Base-by-base conservation (phyloP, 2,329 filamentous ascomycete species). In the Ophiognomonia clavigignenti-juglandacearum region DNA sequence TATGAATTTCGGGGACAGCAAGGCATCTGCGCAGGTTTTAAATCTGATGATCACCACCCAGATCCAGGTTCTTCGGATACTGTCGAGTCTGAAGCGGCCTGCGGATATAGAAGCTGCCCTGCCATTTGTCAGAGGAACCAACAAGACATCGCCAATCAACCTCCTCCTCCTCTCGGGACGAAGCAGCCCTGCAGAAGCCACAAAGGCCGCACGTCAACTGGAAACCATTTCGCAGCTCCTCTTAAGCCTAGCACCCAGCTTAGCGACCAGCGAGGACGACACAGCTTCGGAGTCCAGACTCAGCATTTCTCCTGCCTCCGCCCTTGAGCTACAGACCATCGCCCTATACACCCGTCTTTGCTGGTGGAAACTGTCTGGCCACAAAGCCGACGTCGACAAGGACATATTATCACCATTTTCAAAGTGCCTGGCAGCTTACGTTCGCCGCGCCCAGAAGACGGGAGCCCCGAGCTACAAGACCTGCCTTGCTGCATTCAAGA, bases 391-490 rank as follows among this genome's bases (percentile, higher is more conserved):
- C 48, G 60, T 75, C 4, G 75, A 82, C 29, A 82, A 80, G 47
- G 85, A 89, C 13, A 63, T 90, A 6, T 58, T 84, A n/a, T 70
- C 78, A 1, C 84, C 85, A 0, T 75, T 88, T 40, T 72, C 75
- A 0, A 78, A 77, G 43, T 89, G 81, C 53, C 56, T 86, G 16
- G 68, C 72, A 9, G 76, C 85, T 1, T 86, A 83, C 54, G 65
- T 71, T 14, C 72, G 83, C 47, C 74, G 84, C 44, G 68, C 63
- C 8, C 60, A 64, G 4, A 50, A 65, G 0, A 57, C 60, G 1
- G 53, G 66, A 0, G 48, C 49, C 3, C 57, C 65, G 6, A 66
- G 64, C 10, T 77, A 73, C 49, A 64, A 67, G 4, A 54, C 67
- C 10, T 68, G 67, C 37, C 56, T 61, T 5, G 60, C 64, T 2